Base-by-base conservation (phyloP, 495 filamentous ascomycete species). In the Aspergillus steynii region DNA sequence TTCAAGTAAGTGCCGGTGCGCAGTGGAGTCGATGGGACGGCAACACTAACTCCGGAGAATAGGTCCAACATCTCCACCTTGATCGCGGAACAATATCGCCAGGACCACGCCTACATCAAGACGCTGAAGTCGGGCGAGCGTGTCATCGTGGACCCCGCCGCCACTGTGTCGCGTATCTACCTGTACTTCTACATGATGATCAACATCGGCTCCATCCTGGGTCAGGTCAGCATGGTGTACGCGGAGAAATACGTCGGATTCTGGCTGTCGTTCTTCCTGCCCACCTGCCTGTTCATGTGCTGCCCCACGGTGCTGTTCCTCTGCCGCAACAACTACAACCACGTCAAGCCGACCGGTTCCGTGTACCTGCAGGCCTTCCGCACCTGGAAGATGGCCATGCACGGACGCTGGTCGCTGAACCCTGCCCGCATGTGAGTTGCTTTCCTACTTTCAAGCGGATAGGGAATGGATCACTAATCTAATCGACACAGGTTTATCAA, bases 191-290 rank as follows among this genome's bases (percentile, higher is more conserved):
- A 77, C 63, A 48, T 75, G 63, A 88, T 89, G 74, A 87, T 93
- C 80, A 91, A 91, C 67, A 67, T 89, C 49, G 88, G 88, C 47
- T 76, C 86, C 1, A 67, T 89, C 12, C 37, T 75, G 31, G 85
- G 78, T 20, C 74, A 77, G 61, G 64, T 81, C 49, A 68, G 66
- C 45, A 82, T 87, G 84, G 82, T 85, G 15, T 89, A 88, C 65
- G 82, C 82, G 20, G 87, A 89, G 71, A 83, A 88, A 60, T 90
- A 90, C 56, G 86, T 92, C 58, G 90, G 90, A 26, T 93, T 91
- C 77, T 93, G 84, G 80, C 79, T 91, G 28, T 80, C 87, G 0
- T 89, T 69, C 70, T 74, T 80, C 2, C 73, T 89, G 27, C 87
- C 88, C 6, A 89, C 86, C 1, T 62, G 74, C 27, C 59, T 82